Evolutionary conservation across 192 early-diverging fungal genomes (phyloP).

Genomic region (Kickxella alabastrina): DNA sequence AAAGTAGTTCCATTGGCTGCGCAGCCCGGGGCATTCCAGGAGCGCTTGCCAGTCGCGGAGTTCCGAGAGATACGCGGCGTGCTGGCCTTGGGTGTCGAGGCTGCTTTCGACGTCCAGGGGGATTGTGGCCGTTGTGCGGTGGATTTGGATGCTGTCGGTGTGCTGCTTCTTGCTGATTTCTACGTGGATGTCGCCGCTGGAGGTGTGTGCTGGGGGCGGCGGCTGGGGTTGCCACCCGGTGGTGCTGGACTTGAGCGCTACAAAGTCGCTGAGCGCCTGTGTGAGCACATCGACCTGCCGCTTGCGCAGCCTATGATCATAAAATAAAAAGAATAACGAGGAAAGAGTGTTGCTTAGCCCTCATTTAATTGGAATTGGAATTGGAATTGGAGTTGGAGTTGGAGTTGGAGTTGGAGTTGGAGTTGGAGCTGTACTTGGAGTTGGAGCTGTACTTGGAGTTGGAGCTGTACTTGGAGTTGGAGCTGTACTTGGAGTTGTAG

Average conservation of each 20-base stretch:
- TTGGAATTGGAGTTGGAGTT: too few relatives aligned
- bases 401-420: too few relatives aligned
- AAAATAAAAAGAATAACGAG: neutral
- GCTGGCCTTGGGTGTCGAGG: slow-evolving; percentile 38
- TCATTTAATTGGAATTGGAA: too few relatives aligned
- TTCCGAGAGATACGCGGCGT: slow-evolving; percentile 38
- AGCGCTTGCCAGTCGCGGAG: slow-evolving; percentile 53
- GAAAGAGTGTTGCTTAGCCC: neutral
- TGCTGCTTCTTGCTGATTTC: slow-evolving; percentile 16
- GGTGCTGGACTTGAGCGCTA: slow-evolving; percentile 37
- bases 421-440: too few relatives aligned
- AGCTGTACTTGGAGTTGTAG: too few relatives aligned
- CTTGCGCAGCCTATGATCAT: slow-evolving; percentile 28
- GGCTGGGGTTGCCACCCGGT: slow-evolving; percentile 36
- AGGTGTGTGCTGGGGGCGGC: slow-evolving; percentile 7
- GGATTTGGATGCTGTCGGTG: slow-evolving; percentile 14
- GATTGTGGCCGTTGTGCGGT: slow-evolving; percentile 45
- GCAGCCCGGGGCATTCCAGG: slow-evolving; percentile 45
- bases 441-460: too few relatives aligned
- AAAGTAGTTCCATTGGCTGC: slow-evolving; percentile 49
- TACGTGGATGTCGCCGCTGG: slow-evolving; percentile 42
- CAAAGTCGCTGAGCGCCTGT: slow-evolving; percentile 43
- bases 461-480: too few relatives aligned
- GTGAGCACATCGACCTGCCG: slow-evolving; percentile 44
- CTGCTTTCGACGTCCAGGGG: slow-evolving; percentile 38